Base-by-base conservation (phyloP, 1,284 basidiomycete species). In the Peniophora sp. region DNA sequence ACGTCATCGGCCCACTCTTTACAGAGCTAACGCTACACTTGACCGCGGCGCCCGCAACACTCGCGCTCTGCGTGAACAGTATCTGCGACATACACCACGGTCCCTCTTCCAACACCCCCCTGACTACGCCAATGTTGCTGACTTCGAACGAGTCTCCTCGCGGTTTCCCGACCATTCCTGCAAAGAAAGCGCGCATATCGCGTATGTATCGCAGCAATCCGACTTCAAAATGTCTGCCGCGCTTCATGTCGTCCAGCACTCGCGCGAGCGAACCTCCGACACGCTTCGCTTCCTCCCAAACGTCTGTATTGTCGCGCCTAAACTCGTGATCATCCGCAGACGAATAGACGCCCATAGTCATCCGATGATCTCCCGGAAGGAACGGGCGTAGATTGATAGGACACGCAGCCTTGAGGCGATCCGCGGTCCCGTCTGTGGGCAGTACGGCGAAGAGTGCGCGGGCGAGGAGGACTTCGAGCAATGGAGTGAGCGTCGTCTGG, bases 31-130 rank as follows among this genome's bases (percentile, higher is more conserved):
- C 50, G 45, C 34, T 49, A 37, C 52, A 52, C 9, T 39, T 18
- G 8, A 54, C 24, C n/a, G 51, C 47, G 2, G 51, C 34, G 9
- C 51, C 47, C 5, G 35, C 23, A 1, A 50, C 48, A 23, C 17
- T 45, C 15, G 44, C 51, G 39, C 53, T 50, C 46, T 54, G 53
- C 17, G 51, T 37, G 12, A 54, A 49, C 44, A 51, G n/a, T 18
- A 52, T 10, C 36, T 51, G 42, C 23, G 47, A 24, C 5, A 52
- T 44, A 24, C 23, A 17, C 53, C 53, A 54, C 11, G 27, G 27
- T 12, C 48, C 44, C 22, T 12, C 48, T 14, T 44, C 24, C 32
- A 15, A 34, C 15, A 17, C 37, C 17, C 44, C 44, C 11, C 48
- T 39, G 12, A 51, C 34, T 3, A 36, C 20, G 2, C 52, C 52